Evolutionary conservation across 2,329 filamentous ascomycete genomes (phyloP), one percentile per base, ranked within the genome.

Genomic region (Penicillium verrucosum): DNA sequence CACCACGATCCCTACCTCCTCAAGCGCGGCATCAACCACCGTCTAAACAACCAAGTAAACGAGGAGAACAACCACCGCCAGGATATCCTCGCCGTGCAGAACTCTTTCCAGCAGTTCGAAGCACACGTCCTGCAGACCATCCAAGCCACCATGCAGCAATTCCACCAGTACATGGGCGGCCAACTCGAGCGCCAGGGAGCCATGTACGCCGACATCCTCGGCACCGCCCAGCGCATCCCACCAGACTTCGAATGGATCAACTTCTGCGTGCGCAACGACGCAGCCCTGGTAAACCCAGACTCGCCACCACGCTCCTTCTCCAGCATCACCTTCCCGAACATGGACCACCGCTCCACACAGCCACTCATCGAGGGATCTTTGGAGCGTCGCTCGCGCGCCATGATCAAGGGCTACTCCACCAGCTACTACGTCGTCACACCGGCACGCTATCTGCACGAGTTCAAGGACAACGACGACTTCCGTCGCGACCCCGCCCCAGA

Each of bases 21-120:
- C 44, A 85, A 88, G 67, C 87, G 93, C 32, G 89, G 90, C 58
- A 86, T 97, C 56, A 78, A 90, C 62, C 84, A 97, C 78, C 87
- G 92, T 42, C 81, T 99, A 54, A 87, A 90, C 82, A 93, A 89
- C 79, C 94, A 99, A 78, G 85, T 97, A 36, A 80, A 90, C 45
- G 91, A 96, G 71, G 94, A 99, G 80, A 99, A 99, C 81, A 95
- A 92, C 80, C 93, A 95, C 77, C 86, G 88, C 62, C 90, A 96
- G 71, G 94, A 99, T 71, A 83, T 97, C 56, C 83, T 99, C 60
- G 84, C 88, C 10, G 89, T 97, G n/a, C 94, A 99, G 77, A 87
- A 89, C 77, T 90, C 90, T 72, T 96, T 97, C 72, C 81, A 88
- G 55, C 81, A 86, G 37, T 99, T 97, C 66, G 94, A 99, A 75